Base-by-base conservation (phyloP, 352 stramenopile species). In the Globisporangium takayamanum region DNA sequence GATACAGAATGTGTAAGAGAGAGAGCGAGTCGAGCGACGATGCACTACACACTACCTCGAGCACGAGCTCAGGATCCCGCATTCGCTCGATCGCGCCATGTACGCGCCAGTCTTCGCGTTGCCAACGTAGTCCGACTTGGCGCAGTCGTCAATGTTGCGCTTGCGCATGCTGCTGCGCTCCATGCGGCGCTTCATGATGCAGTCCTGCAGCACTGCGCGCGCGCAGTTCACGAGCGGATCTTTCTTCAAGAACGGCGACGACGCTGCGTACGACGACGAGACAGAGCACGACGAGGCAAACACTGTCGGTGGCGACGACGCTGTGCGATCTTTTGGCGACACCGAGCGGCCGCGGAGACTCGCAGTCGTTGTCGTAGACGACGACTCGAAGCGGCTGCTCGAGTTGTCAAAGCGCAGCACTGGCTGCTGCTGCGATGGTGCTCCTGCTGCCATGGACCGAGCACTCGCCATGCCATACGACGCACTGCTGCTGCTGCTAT, bases 191-290 rank as follows among this genome's bases (percentile, higher is more conserved):
- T 81, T 78, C 55, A 77, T 74, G 26, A 88, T 82, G 58, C 80
- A 92, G 47, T 92, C 80, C 59, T 90, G 71, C 30, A 90, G 42
- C 37, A 92, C 77, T 15, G 77, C 80, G 7, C 76, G 68, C 18
- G 83, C 78, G 36, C 83, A 90, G 16, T 70, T 75, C 33, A 78
- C 73, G 16, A 92, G 63, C 8, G 79, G 77, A 47, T 89, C 80
- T 11, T 73, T 64, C 6, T 53, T 71, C 44, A 70, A 73, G 44
- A 73, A 64, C 36, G 71, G 57, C 41, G 72, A 78, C 36, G 60
- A 69, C n/a, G 70, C 71, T 11, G 72, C 75, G 7, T 67, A 77
- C 5, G 60, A 71, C 10, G 72, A 76, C 15, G 73, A 79, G 1
- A 65, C 6, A 3, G 33, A 39, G 7, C 22, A 73, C 4, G 77